Evolutionary conservation across 1,284 basidiomycete species (phyloP), one percentile per base, ranked within the genome.

Genomic region (Ustilago hordei): DNA sequence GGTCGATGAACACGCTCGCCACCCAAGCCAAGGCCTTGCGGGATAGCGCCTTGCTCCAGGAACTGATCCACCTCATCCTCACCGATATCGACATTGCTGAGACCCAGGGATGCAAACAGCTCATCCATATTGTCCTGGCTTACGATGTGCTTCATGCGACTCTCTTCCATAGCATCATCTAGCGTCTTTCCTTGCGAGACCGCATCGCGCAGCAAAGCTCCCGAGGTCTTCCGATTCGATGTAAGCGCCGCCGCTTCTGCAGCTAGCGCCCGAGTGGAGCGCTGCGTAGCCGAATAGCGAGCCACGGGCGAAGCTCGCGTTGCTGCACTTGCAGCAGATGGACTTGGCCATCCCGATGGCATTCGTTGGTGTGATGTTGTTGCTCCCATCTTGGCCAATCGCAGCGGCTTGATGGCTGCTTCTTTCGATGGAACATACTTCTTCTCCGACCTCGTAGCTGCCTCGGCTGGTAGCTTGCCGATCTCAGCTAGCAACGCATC

Each of bases 11-110:
- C 63, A n/a, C 81, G 62, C 31, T 64, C 55, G 28, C 81, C 81
- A 13, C 75, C 73, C 8, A 64, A 17, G 17, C 59, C 68, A 17
- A 81, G 60, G 15, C 80, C 80, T 43, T 75, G 64, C 3, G 81
- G 81, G 32, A 82, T 74, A 8, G 68, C 65, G n/a, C 82, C 83
- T 32, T 75, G 66, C 12, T 61, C 52, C 4, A 85, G 71, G 63
- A 86, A 81, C 7, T 71, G 79, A 13, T 86, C 83, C 19, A 80
- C 81, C 55, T 84, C 81, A 41, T 75, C 79, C 12, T 81, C 83
- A 12, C 58, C 70, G n/a, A 86, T 68, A 41, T 77, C 72, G 19
- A 80, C 65, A 39, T 86, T 77, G 43, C 62, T 69, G 3, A 86
- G 69, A 2, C 84, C 84, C 4, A 86, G 64, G 11, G 69, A 79